phyloP scores from a whole-genome alignment of 2,329 filamentous ascomycete species.

The Blastomyces gilchristii region DNA sequence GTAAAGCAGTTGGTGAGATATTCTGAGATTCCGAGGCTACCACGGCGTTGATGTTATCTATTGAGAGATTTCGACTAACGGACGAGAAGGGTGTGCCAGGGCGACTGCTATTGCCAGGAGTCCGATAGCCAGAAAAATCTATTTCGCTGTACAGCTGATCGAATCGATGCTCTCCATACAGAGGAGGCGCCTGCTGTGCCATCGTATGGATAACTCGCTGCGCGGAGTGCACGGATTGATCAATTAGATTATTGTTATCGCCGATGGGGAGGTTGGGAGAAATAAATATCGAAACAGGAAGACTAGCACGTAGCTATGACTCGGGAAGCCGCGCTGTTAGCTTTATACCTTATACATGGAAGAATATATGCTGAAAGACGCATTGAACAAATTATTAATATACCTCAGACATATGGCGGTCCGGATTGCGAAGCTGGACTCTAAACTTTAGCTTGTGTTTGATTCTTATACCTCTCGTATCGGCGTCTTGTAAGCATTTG shows the following conservation, averaged over 20 bases:
- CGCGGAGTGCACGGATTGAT: slow-evolving; percentile 45
- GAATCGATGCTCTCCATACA: slow-evolving; percentile 81
- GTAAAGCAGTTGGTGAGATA: slow-evolving; percentile 56
- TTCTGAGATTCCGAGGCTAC: slow-evolving; percentile 42
- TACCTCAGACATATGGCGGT: slow-evolving; percentile 85
- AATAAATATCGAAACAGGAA: slow-evolving; percentile 88
- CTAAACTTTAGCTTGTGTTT: slow-evolving; percentile 87
- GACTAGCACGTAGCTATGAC: slow-evolving; percentile 67
- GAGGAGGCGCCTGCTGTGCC: slow-evolving; percentile 66
- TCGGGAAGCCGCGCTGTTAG: slow-evolving; percentile 13
- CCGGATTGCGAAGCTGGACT: slow-evolving; percentile 84
- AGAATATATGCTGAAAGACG: no score
- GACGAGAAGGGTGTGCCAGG: slow-evolving; percentile 74
- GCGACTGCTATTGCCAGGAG: slow-evolving; percentile 55
- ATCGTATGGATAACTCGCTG: slow-evolving; percentile 44
- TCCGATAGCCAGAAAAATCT: slow-evolving; percentile 70
- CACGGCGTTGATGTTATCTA: slow-evolving; percentile 61
- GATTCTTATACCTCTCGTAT: slow-evolving; percentile 80
- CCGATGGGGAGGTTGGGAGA: slow-evolving; percentile 86
- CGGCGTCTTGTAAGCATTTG: slow-evolving; percentile 79
- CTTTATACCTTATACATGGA: slow-evolving; percentile 11
- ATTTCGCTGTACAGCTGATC: slow-evolving; percentile 87
- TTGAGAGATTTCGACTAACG: slow-evolving; percentile 60
- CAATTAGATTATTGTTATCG: slow-evolving; percentile 70
- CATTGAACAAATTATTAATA: not conserved